phyloP scores from a whole-genome alignment of 2,329 filamentous ascomycete species.

The Aspergillus cejpii region DNA sequence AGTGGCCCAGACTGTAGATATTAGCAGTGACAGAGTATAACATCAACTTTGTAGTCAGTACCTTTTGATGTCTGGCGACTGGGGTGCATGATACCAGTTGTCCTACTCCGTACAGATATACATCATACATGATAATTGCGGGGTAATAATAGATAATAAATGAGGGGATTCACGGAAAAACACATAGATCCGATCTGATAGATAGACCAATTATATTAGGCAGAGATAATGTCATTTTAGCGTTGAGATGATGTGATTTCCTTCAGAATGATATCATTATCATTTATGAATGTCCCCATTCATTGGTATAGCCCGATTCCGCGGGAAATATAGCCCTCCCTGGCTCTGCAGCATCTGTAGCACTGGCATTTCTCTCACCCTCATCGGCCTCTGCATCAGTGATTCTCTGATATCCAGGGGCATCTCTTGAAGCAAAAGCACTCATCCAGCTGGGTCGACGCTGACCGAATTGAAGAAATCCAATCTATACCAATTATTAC shows the following conservation, averaged over 20 bases:
- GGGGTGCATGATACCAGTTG: neutral
- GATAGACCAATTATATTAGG: too few species aligned
- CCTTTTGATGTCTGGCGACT: neutral
- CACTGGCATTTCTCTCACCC: neutral
- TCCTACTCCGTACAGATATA: too few species aligned
- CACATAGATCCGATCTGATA: neutral
- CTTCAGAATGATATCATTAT: too few species aligned
- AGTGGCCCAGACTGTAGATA: slow-evolving; percentile 66
- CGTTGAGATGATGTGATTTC: neutral
- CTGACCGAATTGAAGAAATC: slow-evolving; percentile 1
- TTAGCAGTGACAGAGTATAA: neutral
- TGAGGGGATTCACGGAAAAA: too few species aligned
- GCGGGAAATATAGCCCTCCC: neutral
- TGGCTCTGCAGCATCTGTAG: neutral
- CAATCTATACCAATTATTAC: slow-evolving; percentile 3
- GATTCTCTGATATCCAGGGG: neutral
- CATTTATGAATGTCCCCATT: neutral
- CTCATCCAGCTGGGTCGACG: slow-evolving; percentile 4
- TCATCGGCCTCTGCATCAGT: neutral
- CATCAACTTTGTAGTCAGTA: neutral
- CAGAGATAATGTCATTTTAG: too few species aligned
- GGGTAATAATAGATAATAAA: too few species aligned
- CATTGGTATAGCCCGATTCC: neutral
- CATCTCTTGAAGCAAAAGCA: neutral
- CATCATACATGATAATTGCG: too few species aligned